Base-by-base conservation (phyloP, 805 yeast genomes). In the Candida morakotiae region DNA sequence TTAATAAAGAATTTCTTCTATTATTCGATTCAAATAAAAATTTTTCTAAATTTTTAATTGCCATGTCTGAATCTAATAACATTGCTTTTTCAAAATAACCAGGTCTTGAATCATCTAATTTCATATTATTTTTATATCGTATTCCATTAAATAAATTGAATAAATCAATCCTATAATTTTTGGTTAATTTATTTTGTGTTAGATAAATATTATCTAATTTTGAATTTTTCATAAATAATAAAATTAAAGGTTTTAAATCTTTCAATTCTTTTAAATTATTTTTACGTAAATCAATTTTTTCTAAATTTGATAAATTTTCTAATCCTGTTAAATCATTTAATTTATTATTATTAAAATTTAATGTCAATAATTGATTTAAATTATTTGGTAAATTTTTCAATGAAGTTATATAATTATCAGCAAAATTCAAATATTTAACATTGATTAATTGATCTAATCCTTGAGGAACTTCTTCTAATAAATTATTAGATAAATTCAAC, bases 21-120 rank as follows among this genome's bases (percentile, higher is more conserved):
- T 28, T 16, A 8, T 21, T 5, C n/a, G n/a, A n/a, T n/a, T n/a
- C n/a, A 9, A 23, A 18, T 18, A 58, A 57, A 43, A 46, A 73
- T 38, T 63, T 67, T 40, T 69, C 68, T 37, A 73, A 60, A 28
- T 59, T 60, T 46, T 65, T 55, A 36, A 62, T 59, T 1, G 80
- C 73, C 17, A 63, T 60, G 43, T 71, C 77, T 2, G 69, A 59
- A 44, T 75, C 81, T 35, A 77, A 58, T 20, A 77, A 54, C 47
- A 77, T 51, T 22, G 82, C 71, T 15, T 75, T 66, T 55, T 77
- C 83, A 55, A 77, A 75, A 38, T 77, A 74, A 1, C 83, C 82
- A 0, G 83, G 83, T 37, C 72, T 54, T 3, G 81, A 75, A 30
- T 79, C 82, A 51, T 77, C 83, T 26, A 77, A 71, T 45, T 72